Percentiles rank a stretch among this genome's conserved stretches.
Evolutionary conservation across 129 eudicot genomes (phyloP).

Genomic region (Arctium lappa): DNA sequence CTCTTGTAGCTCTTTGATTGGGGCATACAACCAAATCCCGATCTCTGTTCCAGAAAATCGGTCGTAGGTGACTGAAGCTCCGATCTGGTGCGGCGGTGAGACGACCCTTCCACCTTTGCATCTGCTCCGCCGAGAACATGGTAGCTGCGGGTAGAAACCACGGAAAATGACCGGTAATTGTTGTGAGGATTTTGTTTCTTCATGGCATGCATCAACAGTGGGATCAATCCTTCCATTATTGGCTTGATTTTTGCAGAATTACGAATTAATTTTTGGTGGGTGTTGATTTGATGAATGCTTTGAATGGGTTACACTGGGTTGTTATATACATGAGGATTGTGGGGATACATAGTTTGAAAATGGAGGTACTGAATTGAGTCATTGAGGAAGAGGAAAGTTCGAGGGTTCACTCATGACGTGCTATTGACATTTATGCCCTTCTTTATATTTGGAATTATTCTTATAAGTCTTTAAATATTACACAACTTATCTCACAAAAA

Average conservation of each 20-base stretch:
- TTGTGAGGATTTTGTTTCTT: slow-evolving; percentile 49
- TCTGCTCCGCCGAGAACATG: slow-evolving; percentile 38
- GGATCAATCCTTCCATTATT: slow-evolving; percentile 55
- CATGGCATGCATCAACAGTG: slow-evolving; percentile 41
- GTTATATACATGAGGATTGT: slow-evolving; percentile 6
- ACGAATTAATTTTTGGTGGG: not conserved
- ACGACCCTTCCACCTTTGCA: slow-evolving; percentile 27
- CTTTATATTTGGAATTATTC: not conserved
- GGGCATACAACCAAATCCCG: slow-evolving; percentile 30
- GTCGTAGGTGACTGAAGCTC: slow-evolving; percentile 27
- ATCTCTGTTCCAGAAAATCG: slow-evolving; percentile 11
- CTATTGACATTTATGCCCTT: slow-evolving; percentile 15
- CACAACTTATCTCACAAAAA: too few species aligned
- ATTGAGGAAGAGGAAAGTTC: slow-evolving; percentile 15
- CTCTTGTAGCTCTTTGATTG: slow-evolving; percentile 17
- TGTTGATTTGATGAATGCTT: slow-evolving; percentile 10
- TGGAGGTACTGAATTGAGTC: not conserved
- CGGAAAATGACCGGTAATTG: slow-evolving; percentile 46
- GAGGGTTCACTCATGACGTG: slow-evolving; percentile 8
- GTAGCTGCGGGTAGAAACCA: slow-evolving; percentile 44
- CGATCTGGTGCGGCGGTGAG: slow-evolving; percentile 48
- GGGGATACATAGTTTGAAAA: slow-evolving; percentile 25
- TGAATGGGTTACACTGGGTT: not conserved
- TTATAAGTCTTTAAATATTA: too few species aligned
- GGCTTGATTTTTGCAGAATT: not conserved